Conservation (phyloP, 1,284 basidiomycete species). For the Cystobasidium sp. region DNA sequence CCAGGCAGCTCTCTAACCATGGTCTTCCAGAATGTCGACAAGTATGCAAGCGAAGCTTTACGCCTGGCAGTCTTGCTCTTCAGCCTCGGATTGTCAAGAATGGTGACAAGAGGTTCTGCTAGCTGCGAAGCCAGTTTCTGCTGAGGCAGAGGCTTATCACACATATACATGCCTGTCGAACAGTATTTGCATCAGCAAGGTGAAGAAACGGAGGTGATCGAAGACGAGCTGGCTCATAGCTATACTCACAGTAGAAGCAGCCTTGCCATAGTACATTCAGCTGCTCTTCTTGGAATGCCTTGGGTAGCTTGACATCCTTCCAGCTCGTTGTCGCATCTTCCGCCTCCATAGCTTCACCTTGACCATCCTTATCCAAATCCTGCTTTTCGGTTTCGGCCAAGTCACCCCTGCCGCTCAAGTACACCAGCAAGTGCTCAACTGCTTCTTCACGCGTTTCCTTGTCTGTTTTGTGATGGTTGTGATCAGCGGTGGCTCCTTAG, state of each 20-base stretch:
- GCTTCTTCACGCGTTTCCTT: slow-evolving; percentile 31
- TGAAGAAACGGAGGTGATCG: slow-evolving; percentile 3
- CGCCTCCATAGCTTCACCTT: slow-evolving; percentile 1
- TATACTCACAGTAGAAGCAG: slow-evolving; percentile 41
- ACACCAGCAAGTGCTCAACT: slow-evolving; percentile 35
- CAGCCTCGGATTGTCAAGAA: slow-evolving; percentile 60
- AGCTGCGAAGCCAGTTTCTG: slow-evolving; percentile 86
- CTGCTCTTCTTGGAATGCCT: slow-evolving; percentile 35
- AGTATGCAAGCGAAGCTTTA: slow-evolving; percentile 70
- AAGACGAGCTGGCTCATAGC: neutral
- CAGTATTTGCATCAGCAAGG: neutral
- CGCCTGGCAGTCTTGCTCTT: slow-evolving; percentile 48
- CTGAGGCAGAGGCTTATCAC: slow-evolving; percentile 92
- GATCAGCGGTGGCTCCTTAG: neutral
- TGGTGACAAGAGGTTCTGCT: slow-evolving; percentile 75
- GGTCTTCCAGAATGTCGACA: slow-evolving; percentile 87
- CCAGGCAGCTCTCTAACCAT: slow-evolving; percentile 89
- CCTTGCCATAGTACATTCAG: slow-evolving; percentile 41
- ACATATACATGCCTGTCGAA: slow-evolving; percentile 43
- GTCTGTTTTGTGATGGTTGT: slow-evolving; percentile 6
- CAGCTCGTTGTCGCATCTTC: slow-evolving; percentile 6
- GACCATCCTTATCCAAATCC: slow-evolving; percentile 9
- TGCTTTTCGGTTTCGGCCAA: slow-evolving; percentile 22
- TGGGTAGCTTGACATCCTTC: slow-evolving; percentile 40
- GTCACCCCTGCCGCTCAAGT: slow-evolving; percentile 23